phyloP scores from a whole-genome alignment of 2,329 filamentous ascomycete genomes.

The Nakataea oryzae region DNA sequence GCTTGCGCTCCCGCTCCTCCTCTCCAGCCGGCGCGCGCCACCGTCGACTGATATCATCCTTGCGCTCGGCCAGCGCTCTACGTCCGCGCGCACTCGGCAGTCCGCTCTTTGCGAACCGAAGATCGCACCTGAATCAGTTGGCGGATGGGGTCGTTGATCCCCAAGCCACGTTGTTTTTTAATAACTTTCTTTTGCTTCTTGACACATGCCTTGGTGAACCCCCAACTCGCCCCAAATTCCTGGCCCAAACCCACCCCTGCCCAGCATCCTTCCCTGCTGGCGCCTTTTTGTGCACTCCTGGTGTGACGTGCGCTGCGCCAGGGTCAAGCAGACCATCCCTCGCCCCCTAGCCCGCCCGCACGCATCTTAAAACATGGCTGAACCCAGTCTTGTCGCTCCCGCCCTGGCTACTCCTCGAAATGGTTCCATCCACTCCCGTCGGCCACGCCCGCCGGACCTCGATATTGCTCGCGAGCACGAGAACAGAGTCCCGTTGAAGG shows the following conservation, averaged over 20 bases:
- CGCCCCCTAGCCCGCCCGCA: neutral
- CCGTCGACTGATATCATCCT: neutral
- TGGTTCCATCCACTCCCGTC: constrained; percentile 20
- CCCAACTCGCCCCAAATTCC: neutral
- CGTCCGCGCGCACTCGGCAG: neutral
- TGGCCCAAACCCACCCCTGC: neutral
- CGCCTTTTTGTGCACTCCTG: neutral
- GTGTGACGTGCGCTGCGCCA: neutral
- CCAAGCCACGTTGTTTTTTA: neutral
- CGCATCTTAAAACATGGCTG: constrained; percentile 5
- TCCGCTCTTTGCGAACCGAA: neutral
- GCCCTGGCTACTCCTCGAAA: constrained; percentile 10
- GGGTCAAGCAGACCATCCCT: neutral
- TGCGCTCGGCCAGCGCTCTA: neutral
- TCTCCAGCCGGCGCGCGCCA: neutral
- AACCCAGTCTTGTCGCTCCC: constrained; percentile 12
- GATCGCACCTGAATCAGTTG: neutral
- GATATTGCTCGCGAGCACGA: constrained; percentile 17
- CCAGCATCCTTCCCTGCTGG: neutral
- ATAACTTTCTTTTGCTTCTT: too few species aligned
- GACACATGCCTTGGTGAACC: neutral
- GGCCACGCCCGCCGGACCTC: constrained; percentile 27
- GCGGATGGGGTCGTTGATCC: neutral
- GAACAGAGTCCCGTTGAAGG: constrained; percentile 29
- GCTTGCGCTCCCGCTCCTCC: too few species aligned